Evolutionary conservation across 768 basidiomycete genomes (phyloP), one percentile per base, ranked within the genome.

Genomic region (Asterophora parasitica): DNA sequence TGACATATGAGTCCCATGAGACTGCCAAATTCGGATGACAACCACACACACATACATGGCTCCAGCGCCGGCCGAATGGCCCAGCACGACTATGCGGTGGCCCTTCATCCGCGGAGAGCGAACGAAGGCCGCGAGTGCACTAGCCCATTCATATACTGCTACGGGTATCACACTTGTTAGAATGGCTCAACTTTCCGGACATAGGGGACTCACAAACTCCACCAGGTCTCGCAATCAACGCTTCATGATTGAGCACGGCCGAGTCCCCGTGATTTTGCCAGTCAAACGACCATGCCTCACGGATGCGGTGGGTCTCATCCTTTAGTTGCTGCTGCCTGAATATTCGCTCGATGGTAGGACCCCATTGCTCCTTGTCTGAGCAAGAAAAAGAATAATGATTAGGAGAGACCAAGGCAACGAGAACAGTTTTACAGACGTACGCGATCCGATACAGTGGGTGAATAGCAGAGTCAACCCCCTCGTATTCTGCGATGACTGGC

Each of bases 351-450:
- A 80, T 68, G 3, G 67, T 65, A 1, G 76, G 72, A 48, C 79
- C 77, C 77, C 77, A 80, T 53, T 74, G 71, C 53, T 80, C 77
- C 52, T 80, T 79, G 57, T 77, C 78, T 80, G 51, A 36, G 15
- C 19, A 19, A 7, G 11, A n/a, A 34, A 16, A 11, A 34, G 16
- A n/a, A 30, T 43, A 27, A 8, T 15, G 5, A n/a, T n/a, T 23
- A 44, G 20, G 32, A 13, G 38, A 12, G n/a, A 12, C 26, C 33
- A 32, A 13, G 4, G 20, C 7, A 32, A n/a, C n/a, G n/a, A n/a
- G n/a, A n/a, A n/a, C n/a, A n/a, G n/a, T n/a, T n/a, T 15, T 15
- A 28, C 11, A 15, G 20, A 69, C 71, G 53, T 56, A 77, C 77
- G 73, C 46, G 72, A 60, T 4, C 73, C 75, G 12, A 74, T 67